A percentile compares a stretch with the other conserved stretches of the same genome.
phyloP scores from a whole-genome alignment of 148 eudicot species.

The Beta vulgaris region DNA sequence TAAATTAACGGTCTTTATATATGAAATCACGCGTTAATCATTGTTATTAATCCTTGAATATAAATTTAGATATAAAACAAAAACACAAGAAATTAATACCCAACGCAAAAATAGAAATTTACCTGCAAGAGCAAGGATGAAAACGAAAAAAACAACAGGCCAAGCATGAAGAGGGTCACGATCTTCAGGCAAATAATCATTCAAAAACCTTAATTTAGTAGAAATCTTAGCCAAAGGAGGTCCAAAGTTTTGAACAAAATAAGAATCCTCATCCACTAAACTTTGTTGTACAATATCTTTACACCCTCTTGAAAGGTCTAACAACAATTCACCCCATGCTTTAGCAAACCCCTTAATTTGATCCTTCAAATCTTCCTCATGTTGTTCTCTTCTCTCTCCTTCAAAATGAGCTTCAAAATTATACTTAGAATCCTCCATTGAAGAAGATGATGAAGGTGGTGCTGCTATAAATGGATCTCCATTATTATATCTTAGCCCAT shows the following conservation, averaged over 20 bases:
- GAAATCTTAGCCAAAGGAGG: constrained; percentile 47
- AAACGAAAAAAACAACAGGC: constrained; percentile 69
- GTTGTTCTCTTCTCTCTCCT: constrained; percentile 29
- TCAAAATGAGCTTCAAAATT: constrained; percentile 15
- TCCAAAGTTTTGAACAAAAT: constrained; percentile 56
- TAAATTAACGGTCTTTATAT: too few species aligned
- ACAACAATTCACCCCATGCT: constrained; percentile 84
- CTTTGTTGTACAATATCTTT: constrained; percentile 72
- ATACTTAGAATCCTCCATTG: constrained; percentile 31
- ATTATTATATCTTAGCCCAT: constrained; percentile 51
- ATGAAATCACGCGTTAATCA: too few species aligned
- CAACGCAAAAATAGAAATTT: constrained; percentile 9
- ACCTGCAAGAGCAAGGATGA: constrained; percentile 72
- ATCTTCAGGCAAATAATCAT: constrained; percentile 94
- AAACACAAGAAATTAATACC: background rate
- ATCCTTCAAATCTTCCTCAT: constrained; percentile 69
- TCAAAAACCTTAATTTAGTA: constrained; percentile 54
- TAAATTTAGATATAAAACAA: background rate
- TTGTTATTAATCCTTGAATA: too few species aligned
- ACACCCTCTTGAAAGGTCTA: constrained; percentile 72
- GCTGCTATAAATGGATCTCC: constrained; percentile 31
- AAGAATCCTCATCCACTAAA: constrained; percentile 65
- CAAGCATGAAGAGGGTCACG: constrained; percentile 81
- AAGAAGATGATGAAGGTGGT: background rate
- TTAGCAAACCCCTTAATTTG: constrained; percentile 77